These are phyloP conservation scores for Drechslerella dactyloides DNA, from an alignment of 2,329 filamentous ascomycete species.

Conservation along the genomic window DNA sequence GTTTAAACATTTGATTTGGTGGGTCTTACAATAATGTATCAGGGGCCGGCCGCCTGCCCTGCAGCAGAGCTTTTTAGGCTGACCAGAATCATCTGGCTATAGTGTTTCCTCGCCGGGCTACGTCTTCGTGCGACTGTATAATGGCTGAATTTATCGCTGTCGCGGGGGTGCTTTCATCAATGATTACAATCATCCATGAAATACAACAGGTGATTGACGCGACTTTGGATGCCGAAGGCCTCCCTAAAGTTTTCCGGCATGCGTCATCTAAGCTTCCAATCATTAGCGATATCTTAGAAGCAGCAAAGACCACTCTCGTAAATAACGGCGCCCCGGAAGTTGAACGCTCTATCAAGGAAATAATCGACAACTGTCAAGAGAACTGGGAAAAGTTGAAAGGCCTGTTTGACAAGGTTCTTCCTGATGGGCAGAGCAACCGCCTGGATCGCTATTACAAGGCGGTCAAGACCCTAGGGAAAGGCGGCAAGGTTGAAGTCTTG, in stretches of 20 bases:
- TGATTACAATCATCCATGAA: not conserved
- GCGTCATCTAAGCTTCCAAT: conserved; percentile 8
- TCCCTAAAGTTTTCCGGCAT: conserved; percentile 14
- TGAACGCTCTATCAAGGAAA: conserved; percentile 2
- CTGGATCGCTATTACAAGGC: conserved; percentile 18
- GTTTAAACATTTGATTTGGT: no score
- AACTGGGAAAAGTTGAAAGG: conserved; percentile 10
- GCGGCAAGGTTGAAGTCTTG: conserved; percentile 14
- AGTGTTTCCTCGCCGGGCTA: no score
- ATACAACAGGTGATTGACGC: not conserved
- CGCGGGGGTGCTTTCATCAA: not conserved
- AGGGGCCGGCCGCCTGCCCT: no score
- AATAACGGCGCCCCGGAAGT: not conserved
- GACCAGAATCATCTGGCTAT: no score
- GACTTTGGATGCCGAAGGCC: conserved; percentile 1
- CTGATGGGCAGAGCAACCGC: not conserved
- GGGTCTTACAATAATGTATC: no score
- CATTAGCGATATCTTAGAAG: conserved; percentile 13
- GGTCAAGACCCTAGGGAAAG: conserved; percentile 23
- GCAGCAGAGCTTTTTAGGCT: no score
- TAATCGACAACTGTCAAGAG: conserved; percentile 2
- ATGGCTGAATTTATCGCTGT: not conserved
- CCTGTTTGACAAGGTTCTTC: conserved; percentile 17
- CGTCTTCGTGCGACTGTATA: no score
- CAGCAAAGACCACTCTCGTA: not conserved